Evolutionary conservation across 805 yeast genomes (phyloP), one percentile per base, ranked within the genome.

Genomic region (Wickerhamomyces alni): DNA sequence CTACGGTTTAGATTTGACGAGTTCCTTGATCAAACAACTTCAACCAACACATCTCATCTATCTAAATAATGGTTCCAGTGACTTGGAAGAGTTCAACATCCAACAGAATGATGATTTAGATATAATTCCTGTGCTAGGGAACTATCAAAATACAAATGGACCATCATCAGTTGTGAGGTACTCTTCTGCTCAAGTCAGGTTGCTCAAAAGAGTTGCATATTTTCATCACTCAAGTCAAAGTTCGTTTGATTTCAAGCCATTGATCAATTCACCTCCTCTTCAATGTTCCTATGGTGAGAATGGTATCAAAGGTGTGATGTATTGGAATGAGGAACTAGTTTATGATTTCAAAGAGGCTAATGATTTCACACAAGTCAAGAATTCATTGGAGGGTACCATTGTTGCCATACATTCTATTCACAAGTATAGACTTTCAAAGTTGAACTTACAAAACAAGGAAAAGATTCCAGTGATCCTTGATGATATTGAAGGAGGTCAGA

Each of bases 1-100:
- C 0, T 78, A 77, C 45, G 97, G 97, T 0, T 67, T 80, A 13
- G 81, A 77, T 35, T 61, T 88, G 8, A 65, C 85, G n/a, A 65
- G 60, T 13, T 62, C 68, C 21, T 60, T 37, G 12, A 64, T 79
- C 2, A 43, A 50, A 1, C 42, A 57, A 9, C 57, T 74, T 2
- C 59, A 66, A 19, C 86, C 94, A 0, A 72, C 81, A 0, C 69
- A 74, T 44, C 55, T 85, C 18, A 57, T 84, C 0, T 71, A 78
- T 40, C 52, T 88, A 40, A 74, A 77, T 25, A 57, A 69, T n/a
- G 65, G 61, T 7, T 42, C 43, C 11, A 33, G 39, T 6, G 52
- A 49, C 9, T 34, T 58, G n/a, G 57, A 54, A 16, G 66, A 60
- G 18, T 40, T 65, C 2, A 30, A 44, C 4, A 41, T 61, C 0